Percentiles rank a stretch among this genome's conserved stretches.
phyloP scores from a whole-genome alignment of 176 grass and related monocot species.

The Raddia guianensis region DNA sequence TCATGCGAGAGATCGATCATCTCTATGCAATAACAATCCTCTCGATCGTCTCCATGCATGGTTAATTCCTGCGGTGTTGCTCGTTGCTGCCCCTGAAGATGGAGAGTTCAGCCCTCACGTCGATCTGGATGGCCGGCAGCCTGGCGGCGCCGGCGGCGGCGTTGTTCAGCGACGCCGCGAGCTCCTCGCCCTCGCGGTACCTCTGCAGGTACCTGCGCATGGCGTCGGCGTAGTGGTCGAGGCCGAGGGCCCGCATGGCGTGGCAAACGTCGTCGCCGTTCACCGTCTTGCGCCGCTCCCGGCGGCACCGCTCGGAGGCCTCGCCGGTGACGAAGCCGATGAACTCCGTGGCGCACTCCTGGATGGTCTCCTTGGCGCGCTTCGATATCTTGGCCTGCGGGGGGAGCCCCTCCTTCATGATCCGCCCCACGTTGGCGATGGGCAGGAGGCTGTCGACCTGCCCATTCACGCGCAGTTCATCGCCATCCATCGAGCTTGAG shows the following conservation, averaged over 20 bases:
- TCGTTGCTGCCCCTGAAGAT: slow-evolving; percentile 43
- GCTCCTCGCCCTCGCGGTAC: slow-evolving; percentile 67
- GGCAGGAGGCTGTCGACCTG: slow-evolving; percentile 63
- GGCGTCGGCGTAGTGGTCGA: slow-evolving; percentile 71
- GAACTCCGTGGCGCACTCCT: slow-evolving; percentile 80
- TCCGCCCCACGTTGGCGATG: slow-evolving; percentile 70
- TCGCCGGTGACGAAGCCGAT: slow-evolving; percentile 79
- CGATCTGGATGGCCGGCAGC: slow-evolving; percentile 40
- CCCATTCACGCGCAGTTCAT: not conserved
- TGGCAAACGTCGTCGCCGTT: slow-evolving; percentile 82
- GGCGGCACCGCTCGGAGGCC: slow-evolving; percentile 67
- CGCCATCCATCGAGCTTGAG: not conserved
- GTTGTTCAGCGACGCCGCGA: slow-evolving; percentile 43
- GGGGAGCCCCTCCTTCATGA: slow-evolving; percentile 73
- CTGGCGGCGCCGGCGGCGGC: not conserved
- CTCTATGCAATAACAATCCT: slow-evolving; percentile 13
- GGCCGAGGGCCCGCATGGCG: slow-evolving; percentile 66
- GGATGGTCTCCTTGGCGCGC: slow-evolving; percentile 70
- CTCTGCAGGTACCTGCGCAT: slow-evolving; percentile 75
- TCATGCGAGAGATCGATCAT: not conserved
- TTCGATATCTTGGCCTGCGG: slow-evolving; percentile 76
- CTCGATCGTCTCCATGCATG: not conserved
- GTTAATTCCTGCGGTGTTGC: not conserved
- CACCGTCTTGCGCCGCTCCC: slow-evolving; percentile 71
- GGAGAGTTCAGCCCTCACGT: slow-evolving; percentile 55